Conservation (phyloP, 2,329 filamentous ascomycete species). For the Arachnomyces sp. region DNA sequence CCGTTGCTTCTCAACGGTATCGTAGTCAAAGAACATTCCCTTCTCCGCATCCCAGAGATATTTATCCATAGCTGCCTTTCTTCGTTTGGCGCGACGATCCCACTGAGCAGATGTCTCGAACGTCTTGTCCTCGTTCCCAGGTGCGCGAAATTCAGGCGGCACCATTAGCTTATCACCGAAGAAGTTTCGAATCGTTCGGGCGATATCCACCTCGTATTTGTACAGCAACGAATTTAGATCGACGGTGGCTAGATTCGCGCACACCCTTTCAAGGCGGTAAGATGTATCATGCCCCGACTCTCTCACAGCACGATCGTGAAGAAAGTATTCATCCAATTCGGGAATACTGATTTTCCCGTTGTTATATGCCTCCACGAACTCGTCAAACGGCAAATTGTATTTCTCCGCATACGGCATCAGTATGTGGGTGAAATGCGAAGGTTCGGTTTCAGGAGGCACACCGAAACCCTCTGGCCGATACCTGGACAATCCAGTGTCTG, state of each 20-base stretch:
- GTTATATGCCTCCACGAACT: conserved; percentile 89
- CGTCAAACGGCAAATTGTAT: conserved; percentile 68
- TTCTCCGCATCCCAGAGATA: conserved; percentile 87
- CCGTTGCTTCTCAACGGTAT: conserved; percentile 73
- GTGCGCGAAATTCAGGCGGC: conserved; percentile 71
- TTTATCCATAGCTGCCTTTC: conserved; percentile 81
- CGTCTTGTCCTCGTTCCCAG: conserved; percentile 57
- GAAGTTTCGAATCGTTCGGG: conserved; percentile 71
- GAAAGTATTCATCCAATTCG: conserved; percentile 87
- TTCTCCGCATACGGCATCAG: conserved; percentile 77
- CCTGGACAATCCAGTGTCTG: conserved; percentile 68
- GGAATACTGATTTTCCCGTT: conserved; percentile 67
- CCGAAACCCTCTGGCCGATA: conserved; percentile 79
- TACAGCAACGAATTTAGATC: conserved; percentile 92
- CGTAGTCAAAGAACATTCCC: conserved; percentile 97
- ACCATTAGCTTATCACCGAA: conserved; percentile 80
- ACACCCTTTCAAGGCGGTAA: conserved; percentile 82
- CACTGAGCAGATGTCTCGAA: conserved; percentile 77
- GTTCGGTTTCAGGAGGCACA: conserved; percentile 86
- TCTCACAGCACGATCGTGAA: conserved; percentile 90
- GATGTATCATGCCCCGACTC: conserved; percentile 96
- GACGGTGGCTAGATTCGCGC: conserved; percentile 82
- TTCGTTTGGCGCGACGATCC: conserved; percentile 79
- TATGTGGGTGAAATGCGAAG: conserved; percentile 77
- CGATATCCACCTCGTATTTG: conserved; percentile 95